Conservation (phyloP, 257 asterid species). For the Solanum peruvianum region DNA sequence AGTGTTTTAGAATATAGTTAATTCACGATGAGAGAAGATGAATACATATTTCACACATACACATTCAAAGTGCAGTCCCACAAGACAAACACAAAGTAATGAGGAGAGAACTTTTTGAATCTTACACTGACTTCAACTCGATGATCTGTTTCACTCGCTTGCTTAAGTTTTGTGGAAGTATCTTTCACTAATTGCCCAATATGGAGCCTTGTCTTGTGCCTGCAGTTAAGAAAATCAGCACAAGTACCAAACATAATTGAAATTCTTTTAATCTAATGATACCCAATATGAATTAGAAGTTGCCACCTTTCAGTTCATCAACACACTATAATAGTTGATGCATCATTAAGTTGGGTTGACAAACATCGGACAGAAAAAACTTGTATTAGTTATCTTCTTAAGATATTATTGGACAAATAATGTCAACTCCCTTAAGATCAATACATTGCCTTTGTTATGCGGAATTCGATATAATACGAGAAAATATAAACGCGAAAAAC, state of each 20-base stretch:
- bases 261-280: neutral
- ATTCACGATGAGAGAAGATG: neutral
- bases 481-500: too few relatives aligned
- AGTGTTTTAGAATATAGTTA: neutral
- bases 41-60: neutral
- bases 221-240: constrained; percentile 15
- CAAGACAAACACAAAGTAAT: neutral
- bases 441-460: neutral
- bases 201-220: constrained; percentile 69
- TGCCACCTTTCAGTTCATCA: neutral
- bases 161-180: constrained; percentile 65
- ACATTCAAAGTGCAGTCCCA: neutral
- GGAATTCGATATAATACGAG: too few relatives aligned
- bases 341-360: neutral
- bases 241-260: neutral
- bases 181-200: constrained; percentile 67
- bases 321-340: neutral
- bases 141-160: constrained; percentile 63
- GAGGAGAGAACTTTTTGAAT: neutral
- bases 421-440: neutral
- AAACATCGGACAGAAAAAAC: neutral
- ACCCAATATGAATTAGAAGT: neutral
- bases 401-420: neutral
- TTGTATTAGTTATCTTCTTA: neutral
- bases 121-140: constrained; percentile 63